A percentile compares a stretch with the other conserved stretches of the same genome.
Evolutionary conservation across 2,329 filamentous ascomycete genomes (phyloP).

Genomic region (Xylariaceae sp.): DNA sequence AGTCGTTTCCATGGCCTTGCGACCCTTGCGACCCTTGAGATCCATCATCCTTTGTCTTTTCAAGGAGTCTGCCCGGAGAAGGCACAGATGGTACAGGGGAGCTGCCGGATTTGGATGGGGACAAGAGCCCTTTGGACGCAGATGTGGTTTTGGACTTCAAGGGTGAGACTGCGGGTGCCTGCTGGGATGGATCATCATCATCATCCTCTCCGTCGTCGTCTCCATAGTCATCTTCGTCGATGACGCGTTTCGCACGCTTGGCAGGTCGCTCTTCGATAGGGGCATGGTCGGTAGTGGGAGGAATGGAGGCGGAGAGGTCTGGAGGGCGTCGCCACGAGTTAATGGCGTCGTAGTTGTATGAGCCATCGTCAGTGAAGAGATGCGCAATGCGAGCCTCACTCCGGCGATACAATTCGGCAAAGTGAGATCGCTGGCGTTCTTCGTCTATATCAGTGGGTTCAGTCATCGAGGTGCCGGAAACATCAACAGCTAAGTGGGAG

Average conservation of each 20-base stretch:
- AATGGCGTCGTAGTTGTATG: conserved; percentile 48
- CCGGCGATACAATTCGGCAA: conserved; percentile 72
- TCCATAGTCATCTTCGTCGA: conserved; percentile 82
- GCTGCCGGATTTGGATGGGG: conserved; percentile 66
- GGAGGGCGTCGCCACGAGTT: conserved; percentile 47
- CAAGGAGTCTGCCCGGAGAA: conserved; percentile 54
- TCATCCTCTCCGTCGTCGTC: conserved; percentile 78
- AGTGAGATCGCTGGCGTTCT: conserved; percentile 67
- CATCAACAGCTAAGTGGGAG: conserved; percentile 48
- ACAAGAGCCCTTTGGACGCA: conserved; percentile 56
- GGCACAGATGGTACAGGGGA: conserved; percentile 59
- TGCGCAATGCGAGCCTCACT: conserved; percentile 72
- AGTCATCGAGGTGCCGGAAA: conserved; percentile 49
- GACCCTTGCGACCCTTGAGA: conserved; percentile 35
- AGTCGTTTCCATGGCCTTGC: conserved; percentile 55
- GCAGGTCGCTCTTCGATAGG: conserved; percentile 56
- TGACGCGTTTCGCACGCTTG: conserved; percentile 73
- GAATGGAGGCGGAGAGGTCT: conserved; percentile 37
- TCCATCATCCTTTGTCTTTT: conserved; percentile 47
- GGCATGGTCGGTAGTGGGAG: conserved; percentile 54
- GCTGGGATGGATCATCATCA: conserved; percentile 48
- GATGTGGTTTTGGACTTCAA: conserved; percentile 44
- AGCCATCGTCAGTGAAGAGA: conserved; percentile 62
- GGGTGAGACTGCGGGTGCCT: conserved; percentile 36
- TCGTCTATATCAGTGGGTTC: conserved; percentile 63